These are phyloP conservation scores for Lichenothelia convexa DNA, from an alignment of 495 filamentous ascomycete species.

Conservation along the genomic window DNA sequence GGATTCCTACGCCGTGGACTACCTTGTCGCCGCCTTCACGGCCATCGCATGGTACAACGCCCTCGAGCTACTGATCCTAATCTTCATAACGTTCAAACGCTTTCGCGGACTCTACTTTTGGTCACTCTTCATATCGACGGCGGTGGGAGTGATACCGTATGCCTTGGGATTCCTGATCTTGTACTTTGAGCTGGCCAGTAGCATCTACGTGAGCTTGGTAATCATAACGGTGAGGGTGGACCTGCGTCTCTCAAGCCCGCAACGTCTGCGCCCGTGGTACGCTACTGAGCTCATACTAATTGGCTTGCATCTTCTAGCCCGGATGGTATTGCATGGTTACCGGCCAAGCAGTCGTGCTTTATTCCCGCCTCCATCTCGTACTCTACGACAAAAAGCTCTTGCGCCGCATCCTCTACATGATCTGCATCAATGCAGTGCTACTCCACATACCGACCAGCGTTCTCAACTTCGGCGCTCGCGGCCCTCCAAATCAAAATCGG, in stretches of 20 bases:
- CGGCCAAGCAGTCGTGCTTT: constrained; percentile 14
- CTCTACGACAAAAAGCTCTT: constrained; percentile 1
- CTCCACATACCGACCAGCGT: constrained; percentile 7
- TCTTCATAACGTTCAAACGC: constrained; percentile 13
- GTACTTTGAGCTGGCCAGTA: constrained; percentile 5
- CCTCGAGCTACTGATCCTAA: constrained; percentile 9
- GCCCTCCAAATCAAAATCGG: too few species aligned
- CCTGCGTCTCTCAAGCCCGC: too few species aligned
- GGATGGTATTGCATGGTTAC: constrained; percentile 16
- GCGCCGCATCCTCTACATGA: constrained; percentile 10
- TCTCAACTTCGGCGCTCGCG: constrained; percentile 8
- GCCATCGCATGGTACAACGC: too few species aligned
- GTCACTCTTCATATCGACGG: constrained; percentile 9
- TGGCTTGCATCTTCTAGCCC: constrained; percentile 3
- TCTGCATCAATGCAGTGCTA: constrained; percentile 9
- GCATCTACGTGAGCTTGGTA: too few species aligned
- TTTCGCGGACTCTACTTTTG: constrained; percentile 14
- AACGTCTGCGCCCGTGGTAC: too few species aligned
- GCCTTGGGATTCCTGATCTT: constrained; percentile 7
- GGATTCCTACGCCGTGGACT: too few species aligned
- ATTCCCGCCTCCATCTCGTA: constrained; percentile 12
- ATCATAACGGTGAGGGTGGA: too few species aligned
- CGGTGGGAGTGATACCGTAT: constrained; percentile 12
- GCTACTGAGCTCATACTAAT: background rate
- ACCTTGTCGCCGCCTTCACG: too few species aligned